Conservation (phyloP, 2,329 filamentous ascomycete genomes). For the Amylocarpus encephaloides region DNA sequence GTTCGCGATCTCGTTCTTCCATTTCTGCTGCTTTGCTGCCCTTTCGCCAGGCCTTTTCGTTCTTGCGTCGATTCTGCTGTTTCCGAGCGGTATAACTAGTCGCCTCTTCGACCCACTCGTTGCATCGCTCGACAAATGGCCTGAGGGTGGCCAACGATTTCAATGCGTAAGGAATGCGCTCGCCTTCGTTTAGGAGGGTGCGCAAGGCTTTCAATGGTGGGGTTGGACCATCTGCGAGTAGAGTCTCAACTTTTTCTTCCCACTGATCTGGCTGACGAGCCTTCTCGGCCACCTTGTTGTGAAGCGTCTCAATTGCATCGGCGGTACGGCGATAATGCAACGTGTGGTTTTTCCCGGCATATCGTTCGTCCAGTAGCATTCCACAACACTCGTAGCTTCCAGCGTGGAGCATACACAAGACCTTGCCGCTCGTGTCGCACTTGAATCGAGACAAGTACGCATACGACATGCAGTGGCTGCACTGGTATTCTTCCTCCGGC, state of each 20-base stretch:
- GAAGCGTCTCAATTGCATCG: constrained; percentile 58
- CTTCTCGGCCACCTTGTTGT: constrained; percentile 78
- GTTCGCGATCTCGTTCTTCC: constrained; percentile 76
- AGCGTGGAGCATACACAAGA: constrained; percentile 76
- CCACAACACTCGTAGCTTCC: constrained; percentile 78
- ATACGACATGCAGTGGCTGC: constrained; percentile 85
- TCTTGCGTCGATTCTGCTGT: constrained; percentile 94
- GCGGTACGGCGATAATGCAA: constrained; percentile 73
- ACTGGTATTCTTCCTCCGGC: constrained; percentile 88
- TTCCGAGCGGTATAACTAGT: constrained; percentile 95
- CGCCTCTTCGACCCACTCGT: constrained; percentile 96
- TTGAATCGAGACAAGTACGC: constrained; percentile 86
- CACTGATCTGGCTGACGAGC: constrained; percentile 79
- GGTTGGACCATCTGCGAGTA: constrained; percentile 75
- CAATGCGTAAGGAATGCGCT: constrained; percentile 89
- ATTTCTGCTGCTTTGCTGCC: constrained; percentile 71
- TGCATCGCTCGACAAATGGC: constrained; percentile 90
- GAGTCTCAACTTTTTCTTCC: constrained; percentile 81
- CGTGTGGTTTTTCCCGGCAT: constrained; percentile 62
- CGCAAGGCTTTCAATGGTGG: constrained; percentile 84
- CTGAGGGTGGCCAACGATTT: constrained; percentile 74
- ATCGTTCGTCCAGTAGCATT: constrained; percentile 57
- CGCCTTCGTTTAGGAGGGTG: constrained; percentile 81
- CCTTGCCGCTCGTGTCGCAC: constrained; percentile 74
- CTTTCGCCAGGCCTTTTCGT: constrained; percentile 78